Evolutionary conservation across 2,329 filamentous ascomycete genomes (phyloP).

Genomic region (Aaosphaeria pasadenensis): DNA sequence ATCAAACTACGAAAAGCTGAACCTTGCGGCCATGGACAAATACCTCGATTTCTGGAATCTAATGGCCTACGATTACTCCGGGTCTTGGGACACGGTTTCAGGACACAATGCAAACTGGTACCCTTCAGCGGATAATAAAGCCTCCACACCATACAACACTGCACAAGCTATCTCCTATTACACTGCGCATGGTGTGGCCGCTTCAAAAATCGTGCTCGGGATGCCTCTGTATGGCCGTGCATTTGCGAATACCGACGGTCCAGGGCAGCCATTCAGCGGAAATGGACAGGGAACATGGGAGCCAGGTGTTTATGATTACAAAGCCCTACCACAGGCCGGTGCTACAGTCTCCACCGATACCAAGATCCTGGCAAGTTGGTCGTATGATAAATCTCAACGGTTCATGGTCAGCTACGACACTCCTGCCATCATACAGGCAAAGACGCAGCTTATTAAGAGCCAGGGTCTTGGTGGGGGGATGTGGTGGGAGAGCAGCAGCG

Average conservation of each 20-base stretch:
- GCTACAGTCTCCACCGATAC: constrained; percentile 18
- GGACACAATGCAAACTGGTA: constrained; percentile 34
- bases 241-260: constrained; percentile 33
- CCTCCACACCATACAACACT: constrained; percentile 34
- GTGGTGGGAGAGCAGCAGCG: constrained; percentile 37
- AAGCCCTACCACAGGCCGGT: constrained; percentile 27
- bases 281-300: constrained; percentile 34
- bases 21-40: constrained; percentile 44
- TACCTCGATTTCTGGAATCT: constrained; percentile 56
- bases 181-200: constrained; percentile 25
- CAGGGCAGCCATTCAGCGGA: constrained; percentile 28
- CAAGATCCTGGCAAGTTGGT: constrained; percentile 24
- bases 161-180: constrained; percentile 30
- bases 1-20: constrained; percentile 42
- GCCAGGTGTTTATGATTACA: constrained; percentile 36
- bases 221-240: constrained; percentile 37
- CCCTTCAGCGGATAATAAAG: constrained; percentile 20
- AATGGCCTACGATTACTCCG: constrained; percentile 80
- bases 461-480: constrained; percentile 35
- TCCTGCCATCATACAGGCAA: constrained; percentile 26
- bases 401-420: constrained; percentile 35
- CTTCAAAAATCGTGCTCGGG: constrained; percentile 34
- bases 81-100: constrained; percentile 31
- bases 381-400: constrained; percentile 22
- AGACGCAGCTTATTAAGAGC: constrained; percentile 21